Base-by-base conservation (phyloP, 208 protist species). In the Leishmania guyanensis region DNA sequence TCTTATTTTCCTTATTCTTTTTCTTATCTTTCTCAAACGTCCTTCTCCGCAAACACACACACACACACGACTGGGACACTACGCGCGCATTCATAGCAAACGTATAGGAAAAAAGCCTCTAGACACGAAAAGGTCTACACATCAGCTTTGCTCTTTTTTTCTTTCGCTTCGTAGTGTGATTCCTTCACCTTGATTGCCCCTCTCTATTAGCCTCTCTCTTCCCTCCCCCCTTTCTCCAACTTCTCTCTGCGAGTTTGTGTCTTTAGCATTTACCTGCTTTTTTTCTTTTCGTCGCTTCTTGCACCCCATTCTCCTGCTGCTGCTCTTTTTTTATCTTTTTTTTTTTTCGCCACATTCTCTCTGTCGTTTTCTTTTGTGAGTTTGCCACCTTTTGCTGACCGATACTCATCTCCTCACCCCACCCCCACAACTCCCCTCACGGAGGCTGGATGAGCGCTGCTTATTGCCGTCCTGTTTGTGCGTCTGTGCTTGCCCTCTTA, bases 301-400 rank as follows among this genome's bases (percentile, higher is more conserved):
- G 22, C 53, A 1, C 33, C 33, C 33, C 10, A 66, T 56, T 22
- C 48, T 60, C 26, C 69, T 79, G 20, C 39, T 71, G 68, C 36
- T 58, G 16, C 70, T 71, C 53, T 56, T 48, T 39, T 33, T 43
- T 29, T 29, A 29, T 29, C 29, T 29, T 29, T 29, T 43, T 43
- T 43, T 43, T 43, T 43, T 43, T 43, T 43, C 39, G 43, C 0
- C 58, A 10, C 26, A 66, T n/a, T 72, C 36, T 75, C 56, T 64
- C 33, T 69, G 3, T 76, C 72, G 65, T 56, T 77, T 80, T 74
- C n/a, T 66, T 81, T 79, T 33, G 50, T 43, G 39, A 29, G 10
- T 77, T 60, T 54, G 26, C 16, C 14, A 64, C 65, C 36, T 71
- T 17, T 74, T 8, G 22, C 16, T 43, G 39, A 43, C 39, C 39